phyloP scores from a whole-genome alignment of 2,329 filamentous ascomycete species.

The Colletotrichum gloeosporioides region DNA sequence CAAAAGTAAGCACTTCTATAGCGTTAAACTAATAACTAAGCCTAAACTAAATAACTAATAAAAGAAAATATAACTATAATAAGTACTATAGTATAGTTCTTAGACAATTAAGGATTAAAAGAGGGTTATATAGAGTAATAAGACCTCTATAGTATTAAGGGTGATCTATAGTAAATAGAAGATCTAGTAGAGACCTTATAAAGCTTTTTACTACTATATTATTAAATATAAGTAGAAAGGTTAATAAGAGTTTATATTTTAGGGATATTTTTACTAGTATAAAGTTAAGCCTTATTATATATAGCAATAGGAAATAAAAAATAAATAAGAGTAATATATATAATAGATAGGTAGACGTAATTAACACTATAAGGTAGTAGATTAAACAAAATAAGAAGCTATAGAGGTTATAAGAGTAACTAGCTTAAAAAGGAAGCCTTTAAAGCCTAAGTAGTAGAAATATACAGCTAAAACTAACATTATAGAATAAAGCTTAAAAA shows the following conservation, averaged over 20 bases:
- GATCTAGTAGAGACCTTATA: neutral
- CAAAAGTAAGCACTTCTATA: too few species aligned
- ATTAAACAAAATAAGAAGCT: neutral
- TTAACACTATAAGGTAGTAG: neutral
- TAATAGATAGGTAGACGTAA: neutral
- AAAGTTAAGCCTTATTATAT: neutral
- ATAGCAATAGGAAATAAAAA: neutral
- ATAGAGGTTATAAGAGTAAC: neutral
- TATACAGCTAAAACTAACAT: neutral
- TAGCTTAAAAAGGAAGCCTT: neutral
- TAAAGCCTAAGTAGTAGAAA: neutral
- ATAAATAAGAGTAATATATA: neutral
- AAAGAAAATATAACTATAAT: neutral
- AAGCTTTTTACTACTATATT: neutral
- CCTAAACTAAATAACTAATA: too few species aligned
- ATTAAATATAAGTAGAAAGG: neutral
- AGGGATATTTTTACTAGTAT: neutral
- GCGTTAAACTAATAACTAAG: too few species aligned
- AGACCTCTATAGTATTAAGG: neutral
- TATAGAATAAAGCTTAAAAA: neutral
- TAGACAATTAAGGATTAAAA: neutral
- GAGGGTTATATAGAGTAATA: neutral
- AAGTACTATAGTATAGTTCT: neutral
- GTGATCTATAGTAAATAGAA: neutral
- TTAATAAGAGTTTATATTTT: neutral